phyloP scores from a whole-genome alignment of 139 green algal species.

The Ettlia oleoabundans region DNA sequence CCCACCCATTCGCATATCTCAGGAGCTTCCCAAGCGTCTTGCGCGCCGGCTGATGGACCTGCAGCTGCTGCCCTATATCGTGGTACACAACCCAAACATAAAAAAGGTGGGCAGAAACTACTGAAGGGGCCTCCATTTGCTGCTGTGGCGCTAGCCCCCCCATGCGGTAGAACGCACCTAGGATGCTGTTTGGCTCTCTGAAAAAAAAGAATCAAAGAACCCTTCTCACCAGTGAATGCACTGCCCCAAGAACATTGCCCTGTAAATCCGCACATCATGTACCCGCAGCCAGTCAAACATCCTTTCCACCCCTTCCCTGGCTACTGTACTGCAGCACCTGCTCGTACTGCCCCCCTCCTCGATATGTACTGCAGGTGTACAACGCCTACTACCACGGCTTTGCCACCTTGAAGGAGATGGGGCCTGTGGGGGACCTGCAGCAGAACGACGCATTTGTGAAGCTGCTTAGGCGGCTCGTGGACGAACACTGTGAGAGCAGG shows the following conservation, averaged over 20 bases:
- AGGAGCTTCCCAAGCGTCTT: constrained; percentile 84
- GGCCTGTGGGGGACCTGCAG: constrained; percentile 53
- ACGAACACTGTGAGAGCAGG: constrained; percentile 80
- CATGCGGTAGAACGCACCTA: too few species aligned
- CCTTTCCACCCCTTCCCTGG: neutral
- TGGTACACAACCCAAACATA: constrained; percentile 94
- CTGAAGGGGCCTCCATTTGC: too few species aligned
- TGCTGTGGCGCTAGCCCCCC: too few species aligned
- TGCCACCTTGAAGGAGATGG: constrained; percentile 57
- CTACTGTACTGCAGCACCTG: too few species aligned
- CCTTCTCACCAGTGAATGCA: too few species aligned
- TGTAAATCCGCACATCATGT: too few species aligned
- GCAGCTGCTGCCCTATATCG: constrained; percentile 88
- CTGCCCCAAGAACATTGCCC: too few species aligned
- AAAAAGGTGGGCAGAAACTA: constrained; percentile 55
- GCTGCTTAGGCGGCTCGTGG: constrained; percentile 83
- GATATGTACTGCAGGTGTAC: constrained; percentile 65
- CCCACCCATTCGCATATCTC: too few species aligned
- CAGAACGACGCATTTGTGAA: constrained; percentile 78
- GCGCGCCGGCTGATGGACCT: constrained; percentile 88
- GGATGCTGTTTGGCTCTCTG: too few species aligned
- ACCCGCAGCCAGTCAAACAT: too few species aligned
- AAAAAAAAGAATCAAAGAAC: too few species aligned
- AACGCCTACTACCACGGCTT: constrained; percentile 84
- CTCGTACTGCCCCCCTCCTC: neutral